A percentile compares a stretch with the other conserved stretches of the same genome.
These are phyloP conservation scores for Lomentospora prolificans DNA, from an alignment of 2,329 filamentous ascomycete species.

Conservation along the genomic window DNA sequence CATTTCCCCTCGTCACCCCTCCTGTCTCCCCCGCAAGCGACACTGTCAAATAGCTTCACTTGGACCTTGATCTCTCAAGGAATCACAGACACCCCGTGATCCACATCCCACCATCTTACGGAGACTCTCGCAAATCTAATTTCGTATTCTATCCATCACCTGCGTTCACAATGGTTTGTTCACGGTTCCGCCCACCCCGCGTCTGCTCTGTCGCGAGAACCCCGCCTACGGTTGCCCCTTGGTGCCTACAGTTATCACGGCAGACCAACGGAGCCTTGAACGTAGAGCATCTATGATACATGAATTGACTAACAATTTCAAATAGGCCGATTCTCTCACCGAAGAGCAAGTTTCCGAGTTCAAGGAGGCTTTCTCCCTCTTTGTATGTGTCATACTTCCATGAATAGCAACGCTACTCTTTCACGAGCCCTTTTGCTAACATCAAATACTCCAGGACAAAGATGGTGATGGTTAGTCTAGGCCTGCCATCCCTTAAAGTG, in stretches of 20 bases:
- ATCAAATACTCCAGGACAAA: slow-evolving; percentile 55
- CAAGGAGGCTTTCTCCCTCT: slow-evolving; percentile 99
- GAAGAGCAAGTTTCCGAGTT: slow-evolving; percentile 99
- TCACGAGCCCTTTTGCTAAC: no score
- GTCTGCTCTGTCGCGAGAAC: slow-evolving; percentile 4
- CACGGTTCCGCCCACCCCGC: neutral
- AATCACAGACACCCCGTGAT: neutral
- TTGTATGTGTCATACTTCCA: slow-evolving; percentile 61
- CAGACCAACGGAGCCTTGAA: neutral
- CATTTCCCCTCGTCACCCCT: slow-evolving; percentile 4
- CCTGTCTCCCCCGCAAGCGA: slow-evolving; percentile 8
- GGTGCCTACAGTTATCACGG: no score
- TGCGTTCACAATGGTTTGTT: slow-evolving; percentile 11
- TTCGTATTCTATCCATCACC: neutral
- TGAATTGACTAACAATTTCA: no score
- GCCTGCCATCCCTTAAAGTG: neutral
- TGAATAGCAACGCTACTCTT: no score
- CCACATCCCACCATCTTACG: neutral
- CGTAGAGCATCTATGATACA: no score
- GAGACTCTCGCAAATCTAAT: neutral
- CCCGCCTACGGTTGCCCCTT: no score
- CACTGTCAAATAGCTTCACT: slow-evolving; percentile 4
- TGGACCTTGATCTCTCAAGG: neutral
- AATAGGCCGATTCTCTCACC: slow-evolving; percentile 97
- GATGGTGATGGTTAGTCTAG: slow-evolving; percentile 74